Conservation (phyloP, 2,329 filamentous ascomycete species). For the Colletotrichum abscissum region DNA sequence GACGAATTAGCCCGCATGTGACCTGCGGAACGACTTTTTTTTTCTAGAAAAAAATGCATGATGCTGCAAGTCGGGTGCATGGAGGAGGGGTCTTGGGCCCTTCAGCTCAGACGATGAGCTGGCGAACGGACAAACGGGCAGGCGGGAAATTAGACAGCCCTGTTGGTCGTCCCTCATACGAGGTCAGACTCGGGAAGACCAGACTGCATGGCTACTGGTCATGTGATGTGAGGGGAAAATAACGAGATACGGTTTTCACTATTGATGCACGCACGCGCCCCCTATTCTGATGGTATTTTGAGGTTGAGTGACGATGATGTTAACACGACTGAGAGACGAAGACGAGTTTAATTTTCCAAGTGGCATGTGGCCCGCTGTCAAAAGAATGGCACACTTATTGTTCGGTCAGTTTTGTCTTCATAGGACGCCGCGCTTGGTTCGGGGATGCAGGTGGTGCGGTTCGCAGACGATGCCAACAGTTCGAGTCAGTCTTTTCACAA, state of each 20-base stretch:
- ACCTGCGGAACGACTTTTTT: constrained; percentile 9
- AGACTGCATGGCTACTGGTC: neutral
- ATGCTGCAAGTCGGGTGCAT: constrained; percentile 22
- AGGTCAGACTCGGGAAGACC: constrained; percentile 14
- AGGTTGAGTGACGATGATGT: neutral
- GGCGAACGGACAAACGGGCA: constrained; percentile 24
- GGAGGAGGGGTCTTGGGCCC: constrained; percentile 27
- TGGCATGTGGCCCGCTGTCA: constrained; percentile 23
- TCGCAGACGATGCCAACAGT: neutral
- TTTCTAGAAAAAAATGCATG: constrained; percentile 15
- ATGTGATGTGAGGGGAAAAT: constrained; percentile 1
- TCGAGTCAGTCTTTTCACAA: neutral
- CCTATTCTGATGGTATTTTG: neutral
- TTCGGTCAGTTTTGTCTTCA: neutral
- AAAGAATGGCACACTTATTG: neutral
- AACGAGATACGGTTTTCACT: constrained; percentile 13
- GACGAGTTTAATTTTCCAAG: neutral
- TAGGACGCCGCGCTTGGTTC: neutral
- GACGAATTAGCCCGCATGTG: constrained; percentile 20
- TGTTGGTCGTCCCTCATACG: constrained; percentile 6
- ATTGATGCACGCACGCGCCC: constrained; percentile 2
- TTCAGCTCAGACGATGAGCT: constrained; percentile 29
- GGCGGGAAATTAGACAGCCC: constrained; percentile 7
- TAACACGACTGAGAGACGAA: neutral
- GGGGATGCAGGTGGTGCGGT: neutral